phyloP scores from a whole-genome alignment of 2,329 filamentous ascomycete genomes.

The Calycina herbarum region DNA sequence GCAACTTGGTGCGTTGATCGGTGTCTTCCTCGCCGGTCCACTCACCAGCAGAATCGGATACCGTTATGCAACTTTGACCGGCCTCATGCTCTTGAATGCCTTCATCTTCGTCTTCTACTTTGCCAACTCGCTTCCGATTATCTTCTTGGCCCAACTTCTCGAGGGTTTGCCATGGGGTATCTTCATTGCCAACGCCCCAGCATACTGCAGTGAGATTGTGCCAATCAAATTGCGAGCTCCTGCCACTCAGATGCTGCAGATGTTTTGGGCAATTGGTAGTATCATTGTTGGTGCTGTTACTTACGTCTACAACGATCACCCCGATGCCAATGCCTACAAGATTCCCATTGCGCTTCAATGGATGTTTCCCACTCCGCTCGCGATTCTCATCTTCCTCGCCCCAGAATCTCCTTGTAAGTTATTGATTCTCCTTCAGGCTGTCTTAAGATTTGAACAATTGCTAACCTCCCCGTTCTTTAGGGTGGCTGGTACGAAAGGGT shows the following conservation, averaged over 20 bases:
- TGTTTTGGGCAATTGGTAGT: constrained; percentile 63
- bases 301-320: constrained; percentile 50
- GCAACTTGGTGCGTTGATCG: constrained; percentile 59
- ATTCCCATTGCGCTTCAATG: constrained; percentile 53
- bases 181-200: constrained; percentile 65
- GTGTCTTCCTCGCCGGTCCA: constrained; percentile 60
- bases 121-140: constrained; percentile 43
- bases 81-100: constrained; percentile 56
- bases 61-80: constrained; percentile 57
- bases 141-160: constrained; percentile 56
- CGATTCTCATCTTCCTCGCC: constrained; percentile 48
- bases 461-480: no score
- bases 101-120: constrained; percentile 45
- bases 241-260: constrained; percentile 62
- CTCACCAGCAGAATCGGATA: constrained; percentile 60
- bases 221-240: constrained; percentile 58
- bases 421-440: no score
- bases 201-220: constrained; percentile 62
- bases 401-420: constrained; percentile 41
- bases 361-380: constrained; percentile 53
- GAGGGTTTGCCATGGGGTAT: constrained; percentile 66
- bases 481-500: constrained; percentile 52
- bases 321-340: constrained; percentile 43
- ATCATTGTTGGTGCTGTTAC: constrained; percentile 61
- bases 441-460: no score